phyloP scores from a whole-genome alignment of 805 yeast genomes.

The Vanderwaltozyma yarrowii region DNA sequence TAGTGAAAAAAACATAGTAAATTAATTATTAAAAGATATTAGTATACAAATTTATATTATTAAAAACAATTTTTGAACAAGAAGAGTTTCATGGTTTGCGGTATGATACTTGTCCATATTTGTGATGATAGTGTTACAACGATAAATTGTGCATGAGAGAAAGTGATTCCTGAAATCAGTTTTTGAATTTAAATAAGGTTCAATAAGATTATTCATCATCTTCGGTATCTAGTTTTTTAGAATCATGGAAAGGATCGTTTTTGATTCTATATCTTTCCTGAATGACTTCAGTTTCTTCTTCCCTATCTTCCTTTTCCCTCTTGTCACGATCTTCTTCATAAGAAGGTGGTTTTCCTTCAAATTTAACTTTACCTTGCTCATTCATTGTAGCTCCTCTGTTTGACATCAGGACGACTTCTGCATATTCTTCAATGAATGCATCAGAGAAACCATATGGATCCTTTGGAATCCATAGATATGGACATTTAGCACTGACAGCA shows the following conservation, averaged over 20 bases:
- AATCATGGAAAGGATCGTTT: slow-evolving; percentile 3
- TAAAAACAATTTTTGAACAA: no score
- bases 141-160: no score
- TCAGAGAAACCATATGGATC: slow-evolving; percentile 80
- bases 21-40: no score
- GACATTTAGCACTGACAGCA: slow-evolving; percentile 55
- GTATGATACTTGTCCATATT: no score
- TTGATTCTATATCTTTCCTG: not conserved
- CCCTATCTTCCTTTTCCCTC: slow-evolving; percentile 1
- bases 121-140: no score
- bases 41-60: no score
- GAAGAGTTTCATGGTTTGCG: no score
- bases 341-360: slow-evolving; percentile 44
- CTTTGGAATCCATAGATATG: slow-evolving; percentile 84
- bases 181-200: no score
- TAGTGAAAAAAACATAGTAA: no score
- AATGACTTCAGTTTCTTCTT: not conserved
- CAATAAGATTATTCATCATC: no score
- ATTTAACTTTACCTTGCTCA: slow-evolving; percentile 37
- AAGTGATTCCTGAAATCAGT: no score
- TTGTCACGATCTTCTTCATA: slow-evolving; percentile 4
- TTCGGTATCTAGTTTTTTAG: not conserved
- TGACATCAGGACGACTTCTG: slow-evolving; percentile 46
- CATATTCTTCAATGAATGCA: slow-evolving; percentile 44
- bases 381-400: slow-evolving; percentile 60